These are phyloP conservation scores for Suhomyces vadensis DNA, from an alignment of 805 yeast species.

Conservation along the genomic window DNA sequence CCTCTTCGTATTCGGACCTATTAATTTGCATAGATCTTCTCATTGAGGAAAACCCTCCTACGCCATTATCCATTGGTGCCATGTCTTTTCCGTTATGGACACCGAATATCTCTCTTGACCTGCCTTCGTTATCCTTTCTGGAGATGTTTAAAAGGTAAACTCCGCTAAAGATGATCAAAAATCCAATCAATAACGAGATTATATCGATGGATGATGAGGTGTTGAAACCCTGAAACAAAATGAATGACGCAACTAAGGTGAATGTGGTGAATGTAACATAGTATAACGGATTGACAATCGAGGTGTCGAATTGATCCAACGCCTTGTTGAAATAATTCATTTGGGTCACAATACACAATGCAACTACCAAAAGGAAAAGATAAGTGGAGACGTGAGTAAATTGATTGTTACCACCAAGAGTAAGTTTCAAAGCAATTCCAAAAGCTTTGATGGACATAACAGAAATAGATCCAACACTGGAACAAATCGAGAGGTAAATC, in stretches of 20 bases:
- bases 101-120: slow-evolving; percentile 56
- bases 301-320: slow-evolving; percentile 87
- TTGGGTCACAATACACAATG: slow-evolving; percentile 79
- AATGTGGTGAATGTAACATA: slow-evolving; percentile 91
- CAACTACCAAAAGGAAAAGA: slow-evolving; percentile 75
- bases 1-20: slow-evolving; percentile 40
- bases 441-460: slow-evolving; percentile 92
- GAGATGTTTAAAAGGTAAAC: slow-evolving; percentile 81
- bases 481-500: slow-evolving; percentile 87
- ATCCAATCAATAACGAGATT: slow-evolving; percentile 80
- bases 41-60: slow-evolving; percentile 68
- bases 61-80: slow-evolving; percentile 79
- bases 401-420: slow-evolving; percentile 83
- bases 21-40: slow-evolving; percentile 73
- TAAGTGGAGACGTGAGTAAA: slow-evolving; percentile 83
- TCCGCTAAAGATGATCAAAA: slow-evolving; percentile 83
- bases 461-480: slow-evolving; percentile 85
- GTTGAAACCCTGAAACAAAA: slow-evolving; percentile 83
- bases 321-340: slow-evolving; percentile 95
- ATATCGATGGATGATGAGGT: slow-evolving; percentile 78
- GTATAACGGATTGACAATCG: slow-evolving; percentile 87
- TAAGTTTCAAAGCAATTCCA: slow-evolving; percentile 86
- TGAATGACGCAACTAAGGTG: slow-evolving; percentile 82
- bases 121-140: slow-evolving; percentile 59
- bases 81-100: slow-evolving; percentile 53